Conservation (phyloP, 2,329 filamentous ascomycete genomes). For the Sclerotinia trifoliorum region DNA sequence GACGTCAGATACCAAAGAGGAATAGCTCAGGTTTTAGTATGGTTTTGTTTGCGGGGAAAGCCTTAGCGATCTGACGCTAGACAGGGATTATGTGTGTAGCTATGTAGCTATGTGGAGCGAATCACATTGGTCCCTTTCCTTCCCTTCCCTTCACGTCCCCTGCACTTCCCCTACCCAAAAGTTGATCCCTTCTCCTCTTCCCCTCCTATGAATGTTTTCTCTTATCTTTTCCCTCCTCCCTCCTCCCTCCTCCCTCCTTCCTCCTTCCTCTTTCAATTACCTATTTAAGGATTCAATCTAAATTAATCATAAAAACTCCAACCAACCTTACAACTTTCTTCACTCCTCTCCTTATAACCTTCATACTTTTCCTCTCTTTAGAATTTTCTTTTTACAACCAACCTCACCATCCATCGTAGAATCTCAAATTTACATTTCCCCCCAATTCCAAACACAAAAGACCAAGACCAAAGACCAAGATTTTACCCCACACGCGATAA, state of each 20-base stretch:
- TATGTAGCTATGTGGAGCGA: background rate
- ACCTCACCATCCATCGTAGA: background rate
- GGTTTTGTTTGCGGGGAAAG: slow-evolving; percentile 8
- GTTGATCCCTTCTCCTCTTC: too few species aligned
- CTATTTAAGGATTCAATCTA: too few species aligned
- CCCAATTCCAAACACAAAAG: background rate
- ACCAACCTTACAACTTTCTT: too few species aligned
- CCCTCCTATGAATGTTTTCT: background rate
- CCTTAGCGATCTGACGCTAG: background rate
- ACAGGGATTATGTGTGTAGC: background rate
- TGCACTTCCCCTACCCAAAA: too few species aligned
- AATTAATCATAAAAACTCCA: too few species aligned
- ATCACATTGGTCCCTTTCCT: background rate
- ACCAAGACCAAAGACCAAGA: background rate
- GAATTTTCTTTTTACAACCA: too few species aligned
- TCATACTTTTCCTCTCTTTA: too few species aligned
- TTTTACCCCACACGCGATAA: background rate
- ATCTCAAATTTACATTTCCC: background rate
- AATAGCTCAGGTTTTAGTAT: background rate
- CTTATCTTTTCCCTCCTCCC: background rate
- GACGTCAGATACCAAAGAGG: background rate
- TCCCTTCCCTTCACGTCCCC: too few species aligned
- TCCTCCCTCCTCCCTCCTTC: too few species aligned
- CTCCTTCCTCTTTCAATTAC: background rate
- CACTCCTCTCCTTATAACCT: too few species aligned